These are phyloP conservation scores for Monilinia polystroma DNA, from an alignment of 2,329 filamentous ascomycete genomes.

Conservation along the genomic window DNA sequence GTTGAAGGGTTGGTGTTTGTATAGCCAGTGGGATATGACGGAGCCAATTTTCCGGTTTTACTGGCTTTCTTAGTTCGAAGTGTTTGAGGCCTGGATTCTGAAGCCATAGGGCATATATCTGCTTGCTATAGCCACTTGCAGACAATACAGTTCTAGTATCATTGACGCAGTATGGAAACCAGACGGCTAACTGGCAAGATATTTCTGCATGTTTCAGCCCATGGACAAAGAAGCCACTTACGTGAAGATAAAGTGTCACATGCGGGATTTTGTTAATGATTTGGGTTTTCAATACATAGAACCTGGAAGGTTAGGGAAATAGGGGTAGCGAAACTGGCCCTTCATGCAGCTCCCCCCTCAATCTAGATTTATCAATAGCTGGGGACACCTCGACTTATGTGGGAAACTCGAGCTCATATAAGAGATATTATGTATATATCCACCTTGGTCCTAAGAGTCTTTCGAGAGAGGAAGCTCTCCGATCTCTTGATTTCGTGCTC, in stretches of 20 bases:
- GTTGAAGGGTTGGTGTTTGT: conserved; percentile 4
- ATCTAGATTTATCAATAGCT: background rate
- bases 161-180: background rate
- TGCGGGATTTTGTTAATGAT: background rate
- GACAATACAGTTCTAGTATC: background rate
- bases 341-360: background rate
- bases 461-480: background rate
- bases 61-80: background rate
- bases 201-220: background rate
- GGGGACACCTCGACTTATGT: background rate
- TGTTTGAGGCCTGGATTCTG: conserved; percentile 1
- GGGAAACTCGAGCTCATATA: background rate
- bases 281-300: background rate
- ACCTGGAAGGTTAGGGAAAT: background rate
- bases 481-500: background rate
- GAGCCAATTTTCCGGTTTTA: conserved; percentile 4
- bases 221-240: background rate
- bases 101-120: background rate
- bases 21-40: conserved; percentile 2
- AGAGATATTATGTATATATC: no score
- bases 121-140: background rate
- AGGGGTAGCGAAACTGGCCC: conserved; percentile 15
- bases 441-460: background rate
- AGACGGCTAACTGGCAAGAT: background rate
- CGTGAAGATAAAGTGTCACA: background rate